Base-by-base conservation (phyloP, 2,329 filamentous ascomycete genomes). In the Orbilia ellipsospora region DNA sequence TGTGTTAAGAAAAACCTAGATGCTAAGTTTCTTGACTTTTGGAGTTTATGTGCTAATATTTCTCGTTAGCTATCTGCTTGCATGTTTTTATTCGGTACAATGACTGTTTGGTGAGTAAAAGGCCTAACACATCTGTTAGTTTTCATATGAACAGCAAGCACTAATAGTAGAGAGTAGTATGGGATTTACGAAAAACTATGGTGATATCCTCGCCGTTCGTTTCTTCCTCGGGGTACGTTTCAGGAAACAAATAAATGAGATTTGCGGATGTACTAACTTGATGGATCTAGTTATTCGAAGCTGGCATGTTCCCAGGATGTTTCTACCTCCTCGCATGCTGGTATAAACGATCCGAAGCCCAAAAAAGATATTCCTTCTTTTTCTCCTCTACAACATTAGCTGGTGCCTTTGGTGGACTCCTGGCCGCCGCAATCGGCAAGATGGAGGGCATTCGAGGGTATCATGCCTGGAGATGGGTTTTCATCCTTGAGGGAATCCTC, bases 351-450 rank as follows among this genome's bases (percentile, higher is more conserved):
- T 85, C 86, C 52, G 95, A 98, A 83, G 93, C 94, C 1, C 94
- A 98, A 83, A 92, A 93, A 80, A 89, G 95, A 31, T 97, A 94
- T 83, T 92, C 90, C 15, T 94, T 98, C 85, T 98, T 98, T 86
- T 98, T 98, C 85, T 90, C 88, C 80, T 92, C 87, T 28, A 94
- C 92, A 0, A 91, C 90, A 0, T 84, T 94, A 2, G 92, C 92
- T 0, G 92, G 92, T 36, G 92, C 93, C 0, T 97, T 97, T 79
- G 93, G 92, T 51, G 93, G 93, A 1, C 86, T 97, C 0, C 86
- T 97, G 3, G 94, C 94, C 0, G 90, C 89, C 0, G 94, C 90
- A 0, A 96, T 97, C 77, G 92, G 92, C n/a, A 92, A 95, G 80
- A 94, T 97, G 92, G 87, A 93, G 78, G 87, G 87, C 2, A 77